These are phyloP conservation scores for Heracleum sosnowskyi DNA, from an alignment of 129 eudicot genomes.

Conservation along the genomic window DNA sequence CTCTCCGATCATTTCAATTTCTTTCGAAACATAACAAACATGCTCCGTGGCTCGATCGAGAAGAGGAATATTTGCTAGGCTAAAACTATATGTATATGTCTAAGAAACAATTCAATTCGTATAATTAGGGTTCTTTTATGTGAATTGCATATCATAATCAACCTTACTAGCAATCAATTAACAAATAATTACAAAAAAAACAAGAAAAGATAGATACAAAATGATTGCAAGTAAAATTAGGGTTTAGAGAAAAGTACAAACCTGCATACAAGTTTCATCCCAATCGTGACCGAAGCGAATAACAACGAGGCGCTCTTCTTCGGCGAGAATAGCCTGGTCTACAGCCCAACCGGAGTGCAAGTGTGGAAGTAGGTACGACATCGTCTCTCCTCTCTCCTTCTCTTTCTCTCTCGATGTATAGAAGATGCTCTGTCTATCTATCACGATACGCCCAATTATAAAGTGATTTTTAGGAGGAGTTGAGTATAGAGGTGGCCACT, in stretches of 20 bases:
- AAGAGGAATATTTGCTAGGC: too few species aligned
- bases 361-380: slow-evolving; percentile 94
- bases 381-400: slow-evolving; percentile 16
- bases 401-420: background rate
- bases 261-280: slow-evolving; percentile 99
- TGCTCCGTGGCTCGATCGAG: too few species aligned
- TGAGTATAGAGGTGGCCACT: too few species aligned
- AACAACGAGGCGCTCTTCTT: slow-evolving; percentile 90
- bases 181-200: background rate
- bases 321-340: slow-evolving; percentile 95
- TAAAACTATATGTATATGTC: too few species aligned
- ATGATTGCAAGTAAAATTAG: background rate
- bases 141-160: background rate
- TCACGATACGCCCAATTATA: background rate
- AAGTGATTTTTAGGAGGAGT: too few species aligned
- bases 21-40: too few species aligned
- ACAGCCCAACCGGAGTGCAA: slow-evolving; percentile 99
- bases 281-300: slow-evolving; percentile 97
- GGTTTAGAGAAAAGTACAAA: slow-evolving; percentile 8
- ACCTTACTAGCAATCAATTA: background rate
- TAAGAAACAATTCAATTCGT: background rate
- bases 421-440: background rate
- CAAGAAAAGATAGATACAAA: background rate
- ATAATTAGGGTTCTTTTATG: background rate
- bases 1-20: background rate